Conservation (phyloP, 1,284 basidiomycete genomes). For the Cutaneotrichosporon spelunceum region DNA sequence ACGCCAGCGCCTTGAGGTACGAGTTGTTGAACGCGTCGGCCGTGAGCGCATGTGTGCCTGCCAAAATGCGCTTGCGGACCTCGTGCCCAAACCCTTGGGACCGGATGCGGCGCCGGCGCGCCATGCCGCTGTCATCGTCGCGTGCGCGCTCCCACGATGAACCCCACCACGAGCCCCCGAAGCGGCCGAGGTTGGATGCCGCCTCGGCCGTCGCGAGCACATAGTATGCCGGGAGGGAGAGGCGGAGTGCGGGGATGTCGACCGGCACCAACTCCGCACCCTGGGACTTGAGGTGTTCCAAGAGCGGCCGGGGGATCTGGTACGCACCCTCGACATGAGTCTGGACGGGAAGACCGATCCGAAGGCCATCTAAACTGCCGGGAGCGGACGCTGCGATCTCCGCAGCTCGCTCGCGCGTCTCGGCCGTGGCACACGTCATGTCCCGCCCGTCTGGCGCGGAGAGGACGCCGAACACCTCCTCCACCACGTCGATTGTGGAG, state of each 20-base stretch:
- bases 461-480: slow-evolving; percentile 62
- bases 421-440: slow-evolving; percentile 64
- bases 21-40: slow-evolving; percentile 96
- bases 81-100: slow-evolving; percentile 78
- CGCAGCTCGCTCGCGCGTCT: slow-evolving; percentile 48
- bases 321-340: slow-evolving; percentile 28
- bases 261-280: slow-evolving; percentile 74
- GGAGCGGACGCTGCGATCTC: background rate
- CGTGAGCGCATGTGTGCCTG: slow-evolving; percentile 87
- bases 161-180: slow-evolving; percentile 71
- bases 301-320: slow-evolving; percentile 38
- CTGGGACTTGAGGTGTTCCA: slow-evolving; percentile 57
- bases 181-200: slow-evolving; percentile 85
- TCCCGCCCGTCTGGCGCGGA: slow-evolving; percentile 69
- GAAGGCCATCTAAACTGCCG: slow-evolving; percentile 25
- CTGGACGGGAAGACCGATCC: slow-evolving; percentile 42
- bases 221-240: slow-evolving; percentile 90
- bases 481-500: slow-evolving; percentile 56
- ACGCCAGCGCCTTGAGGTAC: slow-evolving; percentile 83
- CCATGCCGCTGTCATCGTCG: slow-evolving; percentile 53
- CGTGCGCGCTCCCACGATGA: slow-evolving; percentile 54
- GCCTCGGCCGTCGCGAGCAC: slow-evolving; percentile 92
- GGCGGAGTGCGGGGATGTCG: slow-evolving; percentile 70
- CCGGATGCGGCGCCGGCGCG: slow-evolving; percentile 60
- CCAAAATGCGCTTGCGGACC: slow-evolving; percentile 80